Evolutionary conservation across 2,329 filamentous ascomycete genomes (phyloP), one percentile per base, ranked within the genome.

Genomic region (Geosmithia putterillii): DNA sequence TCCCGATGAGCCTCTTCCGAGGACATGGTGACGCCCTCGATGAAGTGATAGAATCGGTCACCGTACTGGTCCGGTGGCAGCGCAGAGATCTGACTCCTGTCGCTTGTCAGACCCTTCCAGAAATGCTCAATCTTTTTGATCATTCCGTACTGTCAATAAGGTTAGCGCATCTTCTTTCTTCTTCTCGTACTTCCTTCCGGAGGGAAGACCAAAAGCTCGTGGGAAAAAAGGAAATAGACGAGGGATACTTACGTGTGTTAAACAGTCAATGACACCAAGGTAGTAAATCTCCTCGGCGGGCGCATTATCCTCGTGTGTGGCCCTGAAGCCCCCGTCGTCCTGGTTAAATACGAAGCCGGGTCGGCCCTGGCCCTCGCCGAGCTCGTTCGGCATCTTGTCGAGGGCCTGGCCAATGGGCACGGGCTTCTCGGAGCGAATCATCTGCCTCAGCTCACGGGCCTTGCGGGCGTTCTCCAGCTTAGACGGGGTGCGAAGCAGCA

Each of bases 121-220:
- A 96, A 92, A 63, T 96, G 83, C 62, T 98, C 92, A 48, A 90
- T 76, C 58, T 92, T 90, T 67, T 98, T 98, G 63, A 95, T 76
- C 50, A 89, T 79, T 51, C 88, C 88, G 61, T 96, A 98, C 86
- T 94, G 54, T 12, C n/a, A n/a, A n/a, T n/a, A n/a, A n/a, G n/a
- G n/a, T n/a, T n/a, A n/a, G n/a, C n/a, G n/a, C n/a, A n/a, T n/a
- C n/a, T n/a, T n/a, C n/a, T n/a, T n/a, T n/a, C n/a, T n/a, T n/a
- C n/a, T n/a, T n/a, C n/a, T n/a, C n/a, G n/a, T n/a, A n/a, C n/a
- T n/a, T n/a, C n/a, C n/a, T n/a, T n/a, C n/a, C n/a, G n/a, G n/a
- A n/a, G n/a, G n/a, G n/a, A n/a, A n/a, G n/a, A n/a, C n/a, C n/a
- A n/a, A n/a, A n/a, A n/a, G n/a, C n/a, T n/a, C n/a, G n/a, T n/a